Evolutionary conservation across 495 filamentous ascomycete species (phyloP).

Genomic region (Hyaloscypha finlandica): DNA sequence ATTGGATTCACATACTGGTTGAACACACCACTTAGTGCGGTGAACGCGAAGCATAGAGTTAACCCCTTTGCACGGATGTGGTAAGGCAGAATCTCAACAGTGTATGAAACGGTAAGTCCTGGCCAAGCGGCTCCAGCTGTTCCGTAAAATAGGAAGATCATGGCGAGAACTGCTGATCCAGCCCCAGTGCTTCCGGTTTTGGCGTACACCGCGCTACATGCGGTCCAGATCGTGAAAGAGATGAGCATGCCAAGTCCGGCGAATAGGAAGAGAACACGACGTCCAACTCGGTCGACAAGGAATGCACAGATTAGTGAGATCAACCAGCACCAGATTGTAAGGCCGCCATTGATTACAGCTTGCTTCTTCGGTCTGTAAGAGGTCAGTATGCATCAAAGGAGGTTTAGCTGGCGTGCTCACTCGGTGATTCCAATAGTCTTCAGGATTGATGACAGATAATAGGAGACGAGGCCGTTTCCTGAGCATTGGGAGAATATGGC

Average conservation of each 20-base stretch:
- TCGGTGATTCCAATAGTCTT: slow-evolving; percentile 36
- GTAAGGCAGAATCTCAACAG: slow-evolving; percentile 20
- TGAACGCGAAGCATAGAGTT: slow-evolving; percentile 2
- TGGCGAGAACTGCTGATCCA: slow-evolving; percentile 26
- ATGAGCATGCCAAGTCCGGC: slow-evolving; percentile 30
- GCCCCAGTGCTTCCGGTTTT: slow-evolving; percentile 11
- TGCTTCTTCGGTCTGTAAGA: slow-evolving; percentile 44
- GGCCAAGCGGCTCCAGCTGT: slow-evolving; percentile 13
- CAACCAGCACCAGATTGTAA: slow-evolving; percentile 40
- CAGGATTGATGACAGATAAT: slow-evolving; percentile 36
- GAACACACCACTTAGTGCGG: not conserved
- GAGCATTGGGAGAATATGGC: slow-evolving; percentile 57
- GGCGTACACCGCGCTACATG: slow-evolving; percentile 18
- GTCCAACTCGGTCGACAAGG: slow-evolving; percentile 24
- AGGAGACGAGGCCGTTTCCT: slow-evolving; percentile 40
- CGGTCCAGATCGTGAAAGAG: slow-evolving; percentile 33
- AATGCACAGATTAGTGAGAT: slow-evolving; percentile 22
- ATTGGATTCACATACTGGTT: slow-evolving; percentile 27
- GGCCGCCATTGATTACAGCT: slow-evolving; percentile 46
- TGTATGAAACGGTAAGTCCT: slow-evolving; percentile 12
- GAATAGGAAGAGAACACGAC: slow-evolving; percentile 27
- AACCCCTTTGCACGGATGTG: slow-evolving; percentile 24
- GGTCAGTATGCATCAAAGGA: slow-evolving; percentile 33
- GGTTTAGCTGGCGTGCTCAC: slow-evolving; percentile 14
- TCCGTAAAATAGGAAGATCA: slow-evolving; percentile 34